These are phyloP conservation scores for Petasospora fabianii DNA, from an alignment of 1,139 yeast species.

Conservation along the genomic window DNA sequence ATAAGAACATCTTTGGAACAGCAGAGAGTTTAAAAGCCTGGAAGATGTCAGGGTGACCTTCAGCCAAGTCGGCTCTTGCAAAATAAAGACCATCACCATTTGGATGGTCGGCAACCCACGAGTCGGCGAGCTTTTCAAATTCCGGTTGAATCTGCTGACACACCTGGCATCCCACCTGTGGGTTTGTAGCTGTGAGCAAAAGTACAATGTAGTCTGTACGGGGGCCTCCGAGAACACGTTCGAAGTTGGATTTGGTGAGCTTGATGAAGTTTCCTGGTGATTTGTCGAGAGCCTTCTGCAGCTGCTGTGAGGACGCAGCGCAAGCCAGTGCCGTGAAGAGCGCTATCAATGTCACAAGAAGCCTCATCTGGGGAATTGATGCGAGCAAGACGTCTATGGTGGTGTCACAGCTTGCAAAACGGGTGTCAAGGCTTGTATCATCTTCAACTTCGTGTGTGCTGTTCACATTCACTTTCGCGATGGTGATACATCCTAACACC, in stretches of 20 bases:
- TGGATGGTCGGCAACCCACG: slow-evolving; percentile 53
- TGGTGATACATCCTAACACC: slow-evolving; percentile 2
- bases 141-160: slow-evolving; percentile 74
- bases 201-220: slow-evolving; percentile 65
- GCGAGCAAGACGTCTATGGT: background rate
- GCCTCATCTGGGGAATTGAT: slow-evolving; percentile 7
- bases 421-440: no score
- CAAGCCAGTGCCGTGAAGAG: slow-evolving; percentile 5
- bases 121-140: slow-evolving; percentile 54
- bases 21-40: slow-evolving; percentile 54
- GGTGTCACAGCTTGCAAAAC: background rate
- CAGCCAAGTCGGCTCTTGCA: slow-evolving; percentile 68
- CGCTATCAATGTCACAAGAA: slow-evolving; percentile 6
- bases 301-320: slow-evolving; percentile 8
- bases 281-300: slow-evolving; percentile 10
- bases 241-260: slow-evolving; percentile 61
- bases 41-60: slow-evolving; percentile 51
- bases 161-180: slow-evolving; percentile 70
- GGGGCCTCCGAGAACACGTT: slow-evolving; percentile 57
- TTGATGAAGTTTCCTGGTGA: slow-evolving; percentile 31
- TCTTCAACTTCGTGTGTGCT: slow-evolving; percentile 1
- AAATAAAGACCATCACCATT: slow-evolving; percentile 52
- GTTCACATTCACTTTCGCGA: slow-evolving; percentile 1
- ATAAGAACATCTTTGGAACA: slow-evolving; percentile 76
- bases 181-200: slow-evolving; percentile 68